Base-by-base conservation (phyloP, 352 stramenopile genomes). In the Phytophthora europaea region DNA sequence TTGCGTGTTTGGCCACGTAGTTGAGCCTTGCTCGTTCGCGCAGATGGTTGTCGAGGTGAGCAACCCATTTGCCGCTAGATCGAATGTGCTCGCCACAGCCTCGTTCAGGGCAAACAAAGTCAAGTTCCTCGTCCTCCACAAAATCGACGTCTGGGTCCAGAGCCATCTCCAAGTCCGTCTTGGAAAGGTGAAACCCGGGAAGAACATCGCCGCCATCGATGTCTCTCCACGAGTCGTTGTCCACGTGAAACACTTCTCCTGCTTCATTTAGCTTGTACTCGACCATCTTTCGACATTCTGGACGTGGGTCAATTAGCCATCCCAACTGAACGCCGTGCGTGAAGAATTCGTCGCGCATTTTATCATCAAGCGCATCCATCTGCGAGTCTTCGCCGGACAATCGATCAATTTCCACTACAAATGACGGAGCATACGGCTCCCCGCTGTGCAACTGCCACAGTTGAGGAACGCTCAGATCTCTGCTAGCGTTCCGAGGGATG, bases 311-410 rank as follows among this genome's bases (percentile, higher is more conserved):
- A 22, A 67, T 72, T 13, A 72, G 51, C 55, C 62, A 76, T 28
- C 62, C 62, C 20, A 76, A 33, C 18, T 68, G 50, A 8, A 72
- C 57, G 18, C 68, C 50, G 38, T 76, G 62, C 23, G 8, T 22
- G 13, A 76, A 76, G 48, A 62, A 76, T 26, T 72, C 18, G 26
- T 45, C 40, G 12, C 34, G 40, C 64, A 76, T 72, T 36, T 65
- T 72, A 23, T 2, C 40, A 53, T 72, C 34, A 22, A 76, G 64
- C 10, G 51, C 58, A 6, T 23, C 7, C 15, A 58, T 9, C 18
- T 43, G 55, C 16, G 62, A 67, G 6, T 52, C 33, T 36, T 63
- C 47, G 26, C 55, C 69, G 2, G 62, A 67, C 15, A 72, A 20
- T 23, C 43, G 48, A 23, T 75, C 56, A 23, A 72, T 75, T 58